Base-by-base conservation (phyloP, 1,284 basidiomycete species). In the Lignosus rhinocerotis region DNA sequence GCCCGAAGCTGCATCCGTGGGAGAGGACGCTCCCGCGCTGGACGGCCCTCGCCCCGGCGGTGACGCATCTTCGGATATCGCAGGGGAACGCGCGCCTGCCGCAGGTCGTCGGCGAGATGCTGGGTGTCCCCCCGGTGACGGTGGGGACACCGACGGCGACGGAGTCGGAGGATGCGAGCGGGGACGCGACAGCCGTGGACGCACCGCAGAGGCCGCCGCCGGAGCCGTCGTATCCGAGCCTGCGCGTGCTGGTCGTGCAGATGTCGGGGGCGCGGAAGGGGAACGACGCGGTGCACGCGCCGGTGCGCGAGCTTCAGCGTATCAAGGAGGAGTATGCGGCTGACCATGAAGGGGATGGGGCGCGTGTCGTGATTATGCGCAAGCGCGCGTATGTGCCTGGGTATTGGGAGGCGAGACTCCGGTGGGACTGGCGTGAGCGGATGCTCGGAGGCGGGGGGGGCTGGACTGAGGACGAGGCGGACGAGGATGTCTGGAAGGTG, bases 1-100 rank as follows among this genome's bases (percentile, higher is more conserved):
- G 43, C 32, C 48, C 53, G 16, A 64, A 64, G 50, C 56, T 64
- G 44, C 63, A 64, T 31, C 55, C 58, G 2, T 64, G 63, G 63
- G 56, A 64, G 43, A 38, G 60, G 44, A 62, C 63, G 25, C 60
- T 64, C 9, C 63, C 58, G 51, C 53, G 36, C 17, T 64, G 63
- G 63, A 45, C 58, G 5, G 43, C 42, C 19, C 47, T 58, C 44
- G 60, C 63, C n/a, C 63, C 63, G 2, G 43, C 51, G 12, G 32
- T 62, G 16, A 62, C 53, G 2, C 60, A 61, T 36, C 51, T 64
- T 14, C 63, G 60, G 41, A 45, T 64, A 14, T 64, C 60, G 16
- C 60, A 60, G 39, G 60, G 51, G 31, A 42, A 32, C 56, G 30
- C 53, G 19, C 58, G 56, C 51, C 48, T 58, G 34, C 51, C 48